phyloP scores from a whole-genome alignment of 2,329 filamentous ascomycete species.

The Chalara sp. region DNA sequence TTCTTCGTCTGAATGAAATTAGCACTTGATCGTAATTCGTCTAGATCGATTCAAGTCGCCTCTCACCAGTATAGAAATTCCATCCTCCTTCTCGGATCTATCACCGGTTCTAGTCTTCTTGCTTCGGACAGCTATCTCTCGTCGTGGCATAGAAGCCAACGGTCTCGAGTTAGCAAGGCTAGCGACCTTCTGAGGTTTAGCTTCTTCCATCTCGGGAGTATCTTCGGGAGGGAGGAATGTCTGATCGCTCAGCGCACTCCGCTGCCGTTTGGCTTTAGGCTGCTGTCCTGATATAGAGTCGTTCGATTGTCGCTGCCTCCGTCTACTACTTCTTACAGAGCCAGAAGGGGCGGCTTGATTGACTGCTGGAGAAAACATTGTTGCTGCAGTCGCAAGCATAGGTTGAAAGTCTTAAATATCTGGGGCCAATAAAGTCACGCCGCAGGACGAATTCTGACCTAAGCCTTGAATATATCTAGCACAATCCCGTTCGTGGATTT shows the following conservation, averaged over 20 bases:
- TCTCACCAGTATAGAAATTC: slow-evolving; percentile 58
- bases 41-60: background rate
- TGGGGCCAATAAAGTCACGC: too few species aligned
- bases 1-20: slow-evolving; percentile 60
- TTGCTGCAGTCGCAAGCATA: background rate
- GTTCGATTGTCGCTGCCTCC: slow-evolving; percentile 52
- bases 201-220: slow-evolving; percentile 47
- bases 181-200: slow-evolving; percentile 42
- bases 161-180: slow-evolving; percentile 31
- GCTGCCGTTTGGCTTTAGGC: slow-evolving; percentile 58
- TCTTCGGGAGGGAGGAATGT: slow-evolving; percentile 43
- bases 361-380: slow-evolving; percentile 53
- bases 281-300: slow-evolving; percentile 46
- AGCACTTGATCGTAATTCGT: slow-evolving; percentile 1
- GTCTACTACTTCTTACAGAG: slow-evolving; percentile 50
- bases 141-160: slow-evolving; percentile 14
- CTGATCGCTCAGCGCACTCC: slow-evolving; percentile 50
- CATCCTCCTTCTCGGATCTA: slow-evolving; percentile 62
- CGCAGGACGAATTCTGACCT: too few species aligned
- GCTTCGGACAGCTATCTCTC: slow-evolving; percentile 51
- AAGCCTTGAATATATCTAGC: too few species aligned
- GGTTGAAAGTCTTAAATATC: too few species aligned
- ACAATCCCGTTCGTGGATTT: too few species aligned
- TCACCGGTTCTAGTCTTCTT: slow-evolving; percentile 59
- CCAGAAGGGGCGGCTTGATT: slow-evolving; percentile 37